Evolutionary conservation across 1,284 basidiomycete species (phyloP).

Genomic region (Cryptococcus wingfieldii): DNA sequence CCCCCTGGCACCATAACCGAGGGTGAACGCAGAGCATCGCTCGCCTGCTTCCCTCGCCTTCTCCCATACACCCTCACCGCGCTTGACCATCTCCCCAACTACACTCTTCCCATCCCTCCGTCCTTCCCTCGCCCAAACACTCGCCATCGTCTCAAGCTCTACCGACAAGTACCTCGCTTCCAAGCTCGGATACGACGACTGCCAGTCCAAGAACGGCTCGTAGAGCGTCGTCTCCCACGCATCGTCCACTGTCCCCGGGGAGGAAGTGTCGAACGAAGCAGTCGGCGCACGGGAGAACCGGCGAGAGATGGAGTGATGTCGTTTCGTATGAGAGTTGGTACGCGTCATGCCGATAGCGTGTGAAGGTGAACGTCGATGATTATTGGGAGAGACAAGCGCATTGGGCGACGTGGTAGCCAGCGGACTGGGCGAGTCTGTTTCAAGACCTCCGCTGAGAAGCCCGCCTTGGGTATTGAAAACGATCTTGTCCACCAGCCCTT

Average conservation of each 20-base stretch:
- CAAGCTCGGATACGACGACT: slow-evolving; percentile 70
- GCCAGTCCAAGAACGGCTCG: slow-evolving; percentile 85
- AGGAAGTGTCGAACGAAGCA: slow-evolving; percentile 17
- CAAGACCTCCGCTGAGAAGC: slow-evolving; percentile 17
- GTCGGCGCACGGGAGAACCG: slow-evolving; percentile 32
- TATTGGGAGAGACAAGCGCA: slow-evolving; percentile 5
- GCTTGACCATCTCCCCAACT: slow-evolving; percentile 61
- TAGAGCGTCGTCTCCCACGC: slow-evolving; percentile 82
- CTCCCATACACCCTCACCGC: slow-evolving; percentile 65
- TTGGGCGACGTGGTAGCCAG: neutral
- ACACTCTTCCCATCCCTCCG: slow-evolving; percentile 10
- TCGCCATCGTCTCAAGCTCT: slow-evolving; percentile 52
- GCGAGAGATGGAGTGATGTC: slow-evolving; percentile 21
- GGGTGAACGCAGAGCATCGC: slow-evolving; percentile 73
- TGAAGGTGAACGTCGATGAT: slow-evolving; percentile 5
- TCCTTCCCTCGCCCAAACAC: slow-evolving; percentile 13
- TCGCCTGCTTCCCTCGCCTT: slow-evolving; percentile 72
- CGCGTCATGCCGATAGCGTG: slow-evolving; percentile 2
- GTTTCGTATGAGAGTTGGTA: slow-evolving; percentile 6
- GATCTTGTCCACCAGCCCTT: slow-evolving; percentile 68
- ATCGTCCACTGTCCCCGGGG: slow-evolving; percentile 6
- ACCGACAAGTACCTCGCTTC: slow-evolving; percentile 67
- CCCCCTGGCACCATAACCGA: slow-evolving; percentile 74
- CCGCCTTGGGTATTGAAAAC: slow-evolving; percentile 36
- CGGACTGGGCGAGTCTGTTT: neutral